Base-by-base conservation (phyloP, 2,329 filamentous ascomycete species). In the Didymella sp. region DNA sequence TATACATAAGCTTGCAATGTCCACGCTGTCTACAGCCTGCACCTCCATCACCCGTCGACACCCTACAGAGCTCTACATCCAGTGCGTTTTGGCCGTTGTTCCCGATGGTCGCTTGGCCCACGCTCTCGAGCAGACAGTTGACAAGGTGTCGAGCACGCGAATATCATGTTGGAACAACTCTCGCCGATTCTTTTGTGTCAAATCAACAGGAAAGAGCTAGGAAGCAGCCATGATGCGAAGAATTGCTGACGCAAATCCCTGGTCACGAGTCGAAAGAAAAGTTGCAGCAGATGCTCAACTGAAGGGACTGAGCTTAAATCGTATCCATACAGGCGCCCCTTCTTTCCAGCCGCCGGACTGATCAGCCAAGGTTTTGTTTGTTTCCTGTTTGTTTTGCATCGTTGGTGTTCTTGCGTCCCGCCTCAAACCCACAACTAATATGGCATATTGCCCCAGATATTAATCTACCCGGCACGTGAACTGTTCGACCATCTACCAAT, bases 371-470 rank as follows among this genome's bases (percentile, higher is more conserved):
- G 13, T 35, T 46, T 43, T 25, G 38, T 41, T 45, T 44, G 30
- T 49, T 43, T 41, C 54, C 38, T 57, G 37, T 44, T 57, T 41
- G 15, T 52, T 48, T 52, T 25, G 30, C 31, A 13, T 52, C 48
- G 41, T 57, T 57, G 58, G 52, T 41, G 41, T 43, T 55, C 33
- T 38, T 30, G 15, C 22, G 27, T 53, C 55, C 58, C 50, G 53
- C 41, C 56, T 61, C 61, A 56, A 59, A 59, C 28, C 55, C 63
- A 62, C 47, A 56, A 45, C 51, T 61, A 68, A 67, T 69, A 51
- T 69, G 59, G 51, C 59, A 66, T 62, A 72, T 70, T 69, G 66
- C 47, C 58, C 61, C 64, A 68, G 46, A 70, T 70, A 73, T 73
- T 74, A 74, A 72, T 72, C 51, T 71, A 72, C 57, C 51, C 58